phyloP scores from a whole-genome alignment of 75 land plant species.

The Isoetes taiwanensis region DNA sequence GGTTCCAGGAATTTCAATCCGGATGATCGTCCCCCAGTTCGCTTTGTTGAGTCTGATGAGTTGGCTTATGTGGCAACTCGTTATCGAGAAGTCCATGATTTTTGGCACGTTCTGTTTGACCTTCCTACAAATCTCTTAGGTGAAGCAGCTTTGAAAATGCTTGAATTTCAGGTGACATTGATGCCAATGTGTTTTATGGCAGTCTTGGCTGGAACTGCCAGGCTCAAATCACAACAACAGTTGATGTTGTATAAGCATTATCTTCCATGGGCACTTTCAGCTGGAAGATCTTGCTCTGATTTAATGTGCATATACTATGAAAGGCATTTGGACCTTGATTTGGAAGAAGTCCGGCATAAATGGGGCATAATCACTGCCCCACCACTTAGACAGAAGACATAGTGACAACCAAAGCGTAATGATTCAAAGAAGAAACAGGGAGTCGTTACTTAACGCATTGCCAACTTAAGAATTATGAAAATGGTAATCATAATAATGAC shows the following conservation, averaged over 20 bases:
- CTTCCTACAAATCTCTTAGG: conserved; percentile 90
- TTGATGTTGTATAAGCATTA: conserved; percentile 46
- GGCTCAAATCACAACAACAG: conserved; percentile 56
- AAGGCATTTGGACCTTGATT: conserved; percentile 64
- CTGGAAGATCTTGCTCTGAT: conserved; percentile 53
- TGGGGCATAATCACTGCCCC: conserved; percentile 93
- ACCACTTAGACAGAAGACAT: conserved; percentile 7
- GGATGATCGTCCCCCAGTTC: conserved; percentile 90
- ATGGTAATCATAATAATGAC: too few relatives aligned
- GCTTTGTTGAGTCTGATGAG: conserved; percentile 90
- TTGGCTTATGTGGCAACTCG: conserved; percentile 90
- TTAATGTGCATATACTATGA: conserved; percentile 91
- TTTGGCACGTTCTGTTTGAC: conserved; percentile 87
- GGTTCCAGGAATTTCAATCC: conserved; percentile 92
- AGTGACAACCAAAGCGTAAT: too few relatives aligned
- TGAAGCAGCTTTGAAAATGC: conserved; percentile 79
- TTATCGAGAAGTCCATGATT: conserved; percentile 93
- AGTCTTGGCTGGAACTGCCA: conserved; percentile 63
- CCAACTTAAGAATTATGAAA: too few relatives aligned
- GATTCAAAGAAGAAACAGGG: too few relatives aligned
- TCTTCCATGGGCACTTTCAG: conserved; percentile 76
- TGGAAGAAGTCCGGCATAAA: conserved; percentile 56
- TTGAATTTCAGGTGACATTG: conserved; percentile 85
- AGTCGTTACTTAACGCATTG: too few relatives aligned
- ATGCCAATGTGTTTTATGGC: conserved; percentile 95